Evolutionary conservation across 2,329 filamentous ascomycete species (phyloP), one percentile per base, ranked within the genome.

Genomic region (Aspergillus neotritici): DNA sequence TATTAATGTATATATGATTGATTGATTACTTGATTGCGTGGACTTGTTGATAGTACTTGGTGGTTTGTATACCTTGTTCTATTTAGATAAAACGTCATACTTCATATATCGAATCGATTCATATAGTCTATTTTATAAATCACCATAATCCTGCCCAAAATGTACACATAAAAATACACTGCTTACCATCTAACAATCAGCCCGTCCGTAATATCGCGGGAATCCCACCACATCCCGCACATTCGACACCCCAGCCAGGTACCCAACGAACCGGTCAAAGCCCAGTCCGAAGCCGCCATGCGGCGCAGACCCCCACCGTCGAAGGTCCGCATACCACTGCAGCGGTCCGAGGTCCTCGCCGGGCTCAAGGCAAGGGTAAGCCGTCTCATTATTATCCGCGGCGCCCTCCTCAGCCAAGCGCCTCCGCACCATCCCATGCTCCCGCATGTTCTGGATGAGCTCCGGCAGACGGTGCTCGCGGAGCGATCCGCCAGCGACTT

Each of bases 221-320:
- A 95, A 96, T 21, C 86, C 79, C 43, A 94, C 86, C 16, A 89
- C 79, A 65, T 96, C 90, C 61, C 88, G 80, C 57, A 96, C 80
- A 55, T 87, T 94, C 51, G 80, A 77, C 31, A 91, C 81, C 8
- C 89, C 89, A 28, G 84, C 80, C 43, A 96, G 73, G 68, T 94
- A 95, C 60, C 84, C 83, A 55, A 95, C 67, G 50, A 95, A 76
- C 43, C 90, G 80, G 72, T 96, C 90, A 61, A 94, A 94, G 7
- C 90, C 90, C 44, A 96, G 66, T 3, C 90, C 90, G 62, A 94
- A 96, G 1, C 90, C 90, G 33, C 90, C 90, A 58, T 95, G 90
- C 30, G 88, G 88, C 43, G 88, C 87, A 54, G 84, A 90, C n/a
- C 90, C 90, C 79, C 88, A 96, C 53, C 84, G 82, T 48, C 90